These are phyloP conservation scores for Ceratocystis ficicola DNA, from an alignment of 2,329 filamentous ascomycete species.

Conservation along the genomic window DNA sequence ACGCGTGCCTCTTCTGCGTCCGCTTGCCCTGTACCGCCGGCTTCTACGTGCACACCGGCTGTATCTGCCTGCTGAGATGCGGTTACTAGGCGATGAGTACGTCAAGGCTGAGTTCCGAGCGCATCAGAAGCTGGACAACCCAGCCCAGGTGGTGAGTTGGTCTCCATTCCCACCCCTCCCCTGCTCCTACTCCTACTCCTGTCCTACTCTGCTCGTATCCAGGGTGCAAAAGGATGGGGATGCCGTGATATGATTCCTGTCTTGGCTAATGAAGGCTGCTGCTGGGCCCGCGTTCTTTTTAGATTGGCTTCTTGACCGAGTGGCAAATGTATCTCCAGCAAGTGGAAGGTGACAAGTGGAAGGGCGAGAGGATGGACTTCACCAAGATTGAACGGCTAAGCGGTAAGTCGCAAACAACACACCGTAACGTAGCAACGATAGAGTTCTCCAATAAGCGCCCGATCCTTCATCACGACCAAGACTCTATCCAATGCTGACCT, in stretches of 20 bases:
- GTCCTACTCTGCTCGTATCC: no score
- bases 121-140: slow-evolving; percentile 75
- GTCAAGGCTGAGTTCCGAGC: slow-evolving; percentile 84
- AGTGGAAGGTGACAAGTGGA: slow-evolving; percentile 77
- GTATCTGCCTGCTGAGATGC: slow-evolving; percentile 59
- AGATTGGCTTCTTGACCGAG: slow-evolving; percentile 93
- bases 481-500: neutral
- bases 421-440: no score
- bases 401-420: slow-evolving; percentile 44
- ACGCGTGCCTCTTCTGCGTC: slow-evolving; percentile 62
- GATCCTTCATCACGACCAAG: neutral
- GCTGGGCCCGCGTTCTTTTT: slow-evolving; percentile 6
- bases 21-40: slow-evolving; percentile 78
- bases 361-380: slow-evolving; percentile 37
- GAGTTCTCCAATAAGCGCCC: no score
- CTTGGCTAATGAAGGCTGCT: no score
- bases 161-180: neutral
- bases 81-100: slow-evolving; percentile 81
- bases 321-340: slow-evolving; percentile 95
- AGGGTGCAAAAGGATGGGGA: no score
- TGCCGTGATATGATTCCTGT: no score
- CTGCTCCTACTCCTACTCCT: no score
- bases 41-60: slow-evolving; percentile 77
- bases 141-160: slow-evolving; percentile 65
- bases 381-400: slow-evolving; percentile 29